Evolutionary conservation across 2,329 filamentous ascomycete species (phyloP).

Genomic region (Epichloe hybrida): DNA sequence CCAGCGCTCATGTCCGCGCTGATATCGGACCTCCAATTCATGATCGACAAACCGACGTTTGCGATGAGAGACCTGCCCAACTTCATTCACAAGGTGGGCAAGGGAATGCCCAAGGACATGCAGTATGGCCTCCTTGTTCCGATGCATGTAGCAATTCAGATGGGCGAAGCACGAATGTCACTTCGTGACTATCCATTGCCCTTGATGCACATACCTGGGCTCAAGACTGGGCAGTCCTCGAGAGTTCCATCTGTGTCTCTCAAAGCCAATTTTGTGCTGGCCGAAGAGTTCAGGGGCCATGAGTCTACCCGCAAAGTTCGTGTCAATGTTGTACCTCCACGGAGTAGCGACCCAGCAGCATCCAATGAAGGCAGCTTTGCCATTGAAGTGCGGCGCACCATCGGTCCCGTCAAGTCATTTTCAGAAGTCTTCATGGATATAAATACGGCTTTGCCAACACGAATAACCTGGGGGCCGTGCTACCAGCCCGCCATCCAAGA

Average conservation of each 20-base stretch:
- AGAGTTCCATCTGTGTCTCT: conserved; percentile 71
- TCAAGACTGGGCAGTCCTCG: conserved; percentile 67
- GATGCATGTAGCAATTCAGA: conserved; percentile 76
- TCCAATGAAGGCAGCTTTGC: conserved; percentile 54
- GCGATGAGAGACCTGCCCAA: conserved; percentile 66
- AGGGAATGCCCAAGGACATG: conserved; percentile 88
- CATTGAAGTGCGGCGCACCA: conserved; percentile 78
- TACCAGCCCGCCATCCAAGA: conserved; percentile 98
- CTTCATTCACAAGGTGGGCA: conserved; percentile 82
- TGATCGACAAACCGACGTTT: conserved; percentile 87
- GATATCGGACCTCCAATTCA: conserved; percentile 72
- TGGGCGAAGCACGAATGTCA: conserved; percentile 79
- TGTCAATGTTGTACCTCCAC: conserved; percentile 70
- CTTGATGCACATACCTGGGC: conserved; percentile 73
- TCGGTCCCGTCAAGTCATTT: conserved; percentile 91
- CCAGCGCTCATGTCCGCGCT: conserved; percentile 70
- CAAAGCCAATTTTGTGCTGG: conserved; percentile 85
- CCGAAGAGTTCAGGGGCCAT: conserved; percentile 75
- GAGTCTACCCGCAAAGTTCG: conserved; percentile 69
- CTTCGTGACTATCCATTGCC: conserved; percentile 90
- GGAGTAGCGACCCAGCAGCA: conserved; percentile 38
- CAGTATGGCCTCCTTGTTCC: conserved; percentile 81
- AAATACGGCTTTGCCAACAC: conserved; percentile 81
- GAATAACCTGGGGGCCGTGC: conserved; percentile 92
- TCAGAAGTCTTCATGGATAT: conserved; percentile 87